A percentile compares a stretch with the other conserved stretches of the same genome.
These are phyloP conservation scores for Calonectria hawksworthii DNA, from an alignment of 2,329 filamentous ascomycete genomes.

Conservation along the genomic window DNA sequence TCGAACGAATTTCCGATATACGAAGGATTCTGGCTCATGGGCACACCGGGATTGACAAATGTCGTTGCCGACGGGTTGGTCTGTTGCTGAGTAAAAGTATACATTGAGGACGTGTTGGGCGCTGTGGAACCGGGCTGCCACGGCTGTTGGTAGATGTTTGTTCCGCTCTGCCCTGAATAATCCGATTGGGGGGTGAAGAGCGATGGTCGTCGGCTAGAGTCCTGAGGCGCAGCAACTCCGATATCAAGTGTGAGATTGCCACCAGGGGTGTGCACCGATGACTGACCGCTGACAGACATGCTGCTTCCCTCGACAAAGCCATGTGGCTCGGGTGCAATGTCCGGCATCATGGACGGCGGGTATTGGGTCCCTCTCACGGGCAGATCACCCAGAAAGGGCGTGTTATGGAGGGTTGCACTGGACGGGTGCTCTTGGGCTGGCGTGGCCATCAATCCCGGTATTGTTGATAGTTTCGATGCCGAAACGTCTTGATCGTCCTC, in stretches of 20 bases:
- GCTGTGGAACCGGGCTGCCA: constrained; percentile 62
- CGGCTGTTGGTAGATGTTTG: constrained; percentile 56
- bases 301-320: constrained; percentile 55
- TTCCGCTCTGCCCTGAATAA: constrained; percentile 56
- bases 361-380: constrained; percentile 60
- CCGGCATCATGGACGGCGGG: constrained; percentile 57
- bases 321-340: constrained; percentile 58
- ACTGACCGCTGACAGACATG: constrained; percentile 52
- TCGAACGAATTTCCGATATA: constrained; percentile 55
- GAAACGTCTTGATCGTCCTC: constrained; percentile 58
- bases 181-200: constrained; percentile 56
- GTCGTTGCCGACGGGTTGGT: constrained; percentile 47
- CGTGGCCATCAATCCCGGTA: constrained; percentile 53
- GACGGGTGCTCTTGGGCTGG: constrained; percentile 55
- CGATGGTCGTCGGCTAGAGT: constrained; percentile 61
- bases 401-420: constrained; percentile 47
- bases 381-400: constrained; percentile 58
- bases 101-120: constrained; percentile 58
- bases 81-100: constrained; percentile 60
- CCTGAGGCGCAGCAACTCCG: constrained; percentile 58
- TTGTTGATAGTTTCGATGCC: constrained; percentile 51
- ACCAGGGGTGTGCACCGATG: constrained; percentile 51
- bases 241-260: constrained; percentile 60
- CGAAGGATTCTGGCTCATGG: constrained; percentile 49
- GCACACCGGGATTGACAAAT: constrained; percentile 50